Percentiles rank a stretch among this genome's conserved stretches.
These are phyloP conservation scores for Calonectria multiphialidica DNA, from an alignment of 2,329 filamentous ascomycete genomes.

Conservation along the genomic window DNA sequence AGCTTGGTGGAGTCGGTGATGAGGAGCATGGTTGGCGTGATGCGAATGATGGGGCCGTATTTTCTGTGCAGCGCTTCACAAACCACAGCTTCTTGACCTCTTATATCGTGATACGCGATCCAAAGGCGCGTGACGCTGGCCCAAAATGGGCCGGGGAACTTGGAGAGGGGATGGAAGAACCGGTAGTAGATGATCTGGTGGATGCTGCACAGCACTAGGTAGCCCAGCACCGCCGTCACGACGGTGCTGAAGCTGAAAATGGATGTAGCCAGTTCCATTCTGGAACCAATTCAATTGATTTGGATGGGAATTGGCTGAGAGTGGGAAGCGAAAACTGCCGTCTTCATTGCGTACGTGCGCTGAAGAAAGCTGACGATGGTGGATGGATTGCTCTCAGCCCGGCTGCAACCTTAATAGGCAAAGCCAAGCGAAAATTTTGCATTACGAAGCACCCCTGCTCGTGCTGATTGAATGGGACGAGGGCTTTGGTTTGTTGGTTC, in stretches of 20 bases:
- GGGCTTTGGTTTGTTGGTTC: background rate
- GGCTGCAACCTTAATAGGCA: background rate
- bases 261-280: background rate
- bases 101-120: background rate
- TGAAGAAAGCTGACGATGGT: background rate
- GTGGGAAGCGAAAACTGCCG: background rate
- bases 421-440: background rate
- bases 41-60: background rate
- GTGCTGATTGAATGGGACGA: background rate
- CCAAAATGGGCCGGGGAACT: background rate
- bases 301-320: background rate
- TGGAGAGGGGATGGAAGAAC: background rate
- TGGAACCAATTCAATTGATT: background rate
- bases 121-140: background rate
- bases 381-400: background rate
- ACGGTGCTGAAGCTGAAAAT: background rate
- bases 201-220: background rate
- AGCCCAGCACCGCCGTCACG: background rate
- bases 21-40: background rate
- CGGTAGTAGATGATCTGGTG: background rate
- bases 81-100: background rate
- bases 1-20: background rate
- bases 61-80: background rate
- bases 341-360: background rate
- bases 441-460: background rate